Evolutionary conservation across 108 stramenopile species (phyloP).

Genomic region (Bacterosira constricta): DNA sequence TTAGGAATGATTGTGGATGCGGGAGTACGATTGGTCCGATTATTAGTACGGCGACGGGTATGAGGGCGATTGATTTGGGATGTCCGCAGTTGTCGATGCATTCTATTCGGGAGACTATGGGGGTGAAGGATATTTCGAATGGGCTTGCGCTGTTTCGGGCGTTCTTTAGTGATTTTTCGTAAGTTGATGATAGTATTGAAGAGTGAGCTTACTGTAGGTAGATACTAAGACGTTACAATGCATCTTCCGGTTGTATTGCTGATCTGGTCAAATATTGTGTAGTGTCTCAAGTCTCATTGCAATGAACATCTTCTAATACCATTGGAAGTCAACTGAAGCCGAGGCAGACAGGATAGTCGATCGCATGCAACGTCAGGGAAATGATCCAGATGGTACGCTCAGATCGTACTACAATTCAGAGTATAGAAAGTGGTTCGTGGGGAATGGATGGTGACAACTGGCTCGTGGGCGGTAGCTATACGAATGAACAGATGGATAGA

Average conservation of each 20-base stretch:
- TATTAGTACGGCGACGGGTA: slow-evolving; percentile 86
- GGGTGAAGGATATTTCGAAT: slow-evolving; percentile 70
- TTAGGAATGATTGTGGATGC: slow-evolving; percentile 94
- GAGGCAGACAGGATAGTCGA: neutral
- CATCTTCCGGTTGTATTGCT: no score
- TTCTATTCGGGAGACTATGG: slow-evolving; percentile 92
- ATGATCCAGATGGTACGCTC: neutral
- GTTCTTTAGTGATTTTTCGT: slow-evolving; percentile 73
- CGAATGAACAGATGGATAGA: no score
- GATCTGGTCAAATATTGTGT: no score
- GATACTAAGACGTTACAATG: no score
- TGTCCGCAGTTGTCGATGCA: slow-evolving; percentile 98
- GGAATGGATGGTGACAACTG: neutral
- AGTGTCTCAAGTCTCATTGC: no score
- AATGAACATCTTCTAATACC: no score
- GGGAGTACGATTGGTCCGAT: slow-evolving; percentile 98
- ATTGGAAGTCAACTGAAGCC: neutral
- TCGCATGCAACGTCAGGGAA: neutral
- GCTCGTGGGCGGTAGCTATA: no score
- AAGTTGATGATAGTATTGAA: slow-evolving; percentile 59
- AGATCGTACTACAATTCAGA: slow-evolving; percentile 8
- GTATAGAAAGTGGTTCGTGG: slow-evolving; percentile 2
- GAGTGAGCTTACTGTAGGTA: no score
- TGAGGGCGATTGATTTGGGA: slow-evolving; percentile 95
- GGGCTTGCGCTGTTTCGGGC: slow-evolving; percentile 77